Evolutionary conservation across 2,329 filamentous ascomycete genomes (phyloP).

Genomic region (Colletotrichum eleusines): DNA sequence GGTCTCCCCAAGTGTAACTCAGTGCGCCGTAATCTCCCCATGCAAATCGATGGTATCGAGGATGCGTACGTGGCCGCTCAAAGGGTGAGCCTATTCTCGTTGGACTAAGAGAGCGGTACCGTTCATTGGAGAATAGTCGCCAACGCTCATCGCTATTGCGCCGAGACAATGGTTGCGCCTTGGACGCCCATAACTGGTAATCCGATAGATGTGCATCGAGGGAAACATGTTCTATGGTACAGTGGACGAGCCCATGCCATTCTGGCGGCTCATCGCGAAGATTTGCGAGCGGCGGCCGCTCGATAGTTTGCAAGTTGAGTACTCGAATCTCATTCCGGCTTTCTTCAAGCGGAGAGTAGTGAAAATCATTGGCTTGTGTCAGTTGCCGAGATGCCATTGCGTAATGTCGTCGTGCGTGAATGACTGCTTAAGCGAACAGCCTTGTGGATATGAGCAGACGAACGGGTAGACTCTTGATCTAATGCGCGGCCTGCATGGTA

Average conservation of each 20-base stretch:
- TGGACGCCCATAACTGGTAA: conserved; percentile 19
- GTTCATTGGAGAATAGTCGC: conserved; percentile 29
- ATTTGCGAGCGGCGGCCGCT: conserved; percentile 24
- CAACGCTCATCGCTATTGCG: conserved; percentile 30
- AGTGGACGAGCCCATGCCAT: conserved; percentile 33
- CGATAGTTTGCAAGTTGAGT: conserved; percentile 25
- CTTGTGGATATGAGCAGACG: too few relatives aligned
- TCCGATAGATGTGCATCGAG: conserved; percentile 26
- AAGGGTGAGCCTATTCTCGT: conserved; percentile 20
- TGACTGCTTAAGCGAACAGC: background rate
- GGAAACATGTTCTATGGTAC: conserved; percentile 26
- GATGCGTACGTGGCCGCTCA: conserved; percentile 21
- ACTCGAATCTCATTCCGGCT: conserved; percentile 28
- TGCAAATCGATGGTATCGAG: conserved; percentile 26
- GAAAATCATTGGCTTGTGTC: background rate
- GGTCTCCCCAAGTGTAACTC: conserved; percentile 32
- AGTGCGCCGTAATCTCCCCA: conserved; percentile 35
- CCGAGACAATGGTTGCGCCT: conserved; percentile 6
- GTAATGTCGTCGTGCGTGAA: too few relatives aligned
- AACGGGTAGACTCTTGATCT: too few relatives aligned
- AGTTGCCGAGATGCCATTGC: conserved; percentile 3
- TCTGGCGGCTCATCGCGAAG: conserved; percentile 27
- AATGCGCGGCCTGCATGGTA: conserved; percentile 3
- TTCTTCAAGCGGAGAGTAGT: conserved; percentile 19
- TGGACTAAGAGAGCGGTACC: conserved; percentile 21